Percentiles rank a stretch among this genome's conserved stretches.
Evolutionary conservation across 2,329 filamentous ascomycete genomes (phyloP).

Genomic region (Penicillium sclerotiorum): DNA sequence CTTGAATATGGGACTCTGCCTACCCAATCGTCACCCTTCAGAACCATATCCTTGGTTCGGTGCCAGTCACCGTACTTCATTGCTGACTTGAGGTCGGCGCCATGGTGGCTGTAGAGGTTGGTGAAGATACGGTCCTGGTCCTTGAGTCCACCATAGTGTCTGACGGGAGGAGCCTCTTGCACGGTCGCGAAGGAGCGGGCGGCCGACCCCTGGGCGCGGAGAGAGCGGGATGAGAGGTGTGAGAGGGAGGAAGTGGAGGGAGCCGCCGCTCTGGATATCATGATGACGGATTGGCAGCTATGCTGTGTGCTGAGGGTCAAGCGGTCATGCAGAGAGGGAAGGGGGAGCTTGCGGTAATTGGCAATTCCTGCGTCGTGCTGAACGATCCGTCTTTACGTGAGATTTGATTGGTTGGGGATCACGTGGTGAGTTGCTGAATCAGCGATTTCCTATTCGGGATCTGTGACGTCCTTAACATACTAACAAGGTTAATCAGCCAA

Average conservation of each 20-base stretch:
- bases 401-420: constrained; percentile 38
- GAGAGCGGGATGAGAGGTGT: constrained; percentile 44
- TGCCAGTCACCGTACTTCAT: constrained; percentile 99
- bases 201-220: constrained; percentile 43
- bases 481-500: no score
- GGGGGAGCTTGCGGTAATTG: constrained; percentile 31
- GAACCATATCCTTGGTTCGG: constrained; percentile 97
- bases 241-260: constrained; percentile 45
- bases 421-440: constrained; percentile 35
- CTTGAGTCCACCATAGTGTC: constrained; percentile 80
- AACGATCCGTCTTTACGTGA: constrained; percentile 42
- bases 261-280: constrained; percentile 51
- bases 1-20: constrained; percentile 17
- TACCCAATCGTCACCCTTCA: constrained; percentile 96
- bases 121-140: constrained; percentile 99
- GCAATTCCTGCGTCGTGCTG: constrained; percentile 42
- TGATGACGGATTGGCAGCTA: constrained; percentile 41
- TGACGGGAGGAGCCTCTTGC: constrained; percentile 65
- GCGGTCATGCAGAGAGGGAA: constrained; percentile 28
- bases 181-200: constrained; percentile 77
- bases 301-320: constrained; percentile 31
- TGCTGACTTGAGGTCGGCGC: constrained; percentile 86
- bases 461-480: not conserved
- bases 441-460: constrained; percentile 13
- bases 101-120: constrained; percentile 94